phyloP scores from a whole-genome alignment of 805 yeast species.

The Cyberlindnera japonica region DNA sequence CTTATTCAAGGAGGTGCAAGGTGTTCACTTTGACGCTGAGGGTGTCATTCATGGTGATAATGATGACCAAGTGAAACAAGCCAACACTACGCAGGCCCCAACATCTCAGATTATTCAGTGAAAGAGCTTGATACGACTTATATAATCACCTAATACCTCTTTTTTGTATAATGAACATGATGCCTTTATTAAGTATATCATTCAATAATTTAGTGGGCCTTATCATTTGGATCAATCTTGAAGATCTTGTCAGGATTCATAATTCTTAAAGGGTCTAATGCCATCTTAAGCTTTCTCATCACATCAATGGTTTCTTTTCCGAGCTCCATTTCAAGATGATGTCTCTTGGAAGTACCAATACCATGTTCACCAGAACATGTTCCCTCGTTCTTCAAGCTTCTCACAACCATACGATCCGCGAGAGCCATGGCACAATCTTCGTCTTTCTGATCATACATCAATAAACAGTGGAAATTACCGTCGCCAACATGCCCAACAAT shows the following conservation, averaged over 20 bases:
- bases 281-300: slow-evolving; percentile 70
- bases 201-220: slow-evolving; percentile 16
- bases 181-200: too few species aligned
- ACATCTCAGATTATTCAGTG: too few species aligned
- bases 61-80: too few species aligned
- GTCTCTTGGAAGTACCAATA: slow-evolving; percentile 71
- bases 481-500: slow-evolving; percentile 82
- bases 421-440: slow-evolving; percentile 43
- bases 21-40: slow-evolving; percentile 33
- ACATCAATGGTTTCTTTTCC: slow-evolving; percentile 62
- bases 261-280: slow-evolving; percentile 69
- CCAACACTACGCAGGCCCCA: too few species aligned
- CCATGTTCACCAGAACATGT: slow-evolving; percentile 90
- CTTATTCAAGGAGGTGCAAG: slow-evolving; percentile 45
- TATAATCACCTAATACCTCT: too few species aligned
- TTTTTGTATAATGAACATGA: too few species aligned
- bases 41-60: slow-evolving; percentile 27
- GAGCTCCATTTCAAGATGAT: slow-evolving; percentile 55
- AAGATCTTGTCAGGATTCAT: slow-evolving; percentile 80
- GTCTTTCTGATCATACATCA: slow-evolving; percentile 55
- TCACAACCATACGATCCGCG: slow-evolving; percentile 57
- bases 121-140: too few species aligned
- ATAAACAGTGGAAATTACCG: slow-evolving; percentile 72
- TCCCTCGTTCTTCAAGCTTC: slow-evolving; percentile 69
- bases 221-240: slow-evolving; percentile 55